Evolutionary conservation across 306 rosid genomes (phyloP), one percentile per base, ranked within the genome.

Genomic region (Cicer chorassanicum): DNA sequence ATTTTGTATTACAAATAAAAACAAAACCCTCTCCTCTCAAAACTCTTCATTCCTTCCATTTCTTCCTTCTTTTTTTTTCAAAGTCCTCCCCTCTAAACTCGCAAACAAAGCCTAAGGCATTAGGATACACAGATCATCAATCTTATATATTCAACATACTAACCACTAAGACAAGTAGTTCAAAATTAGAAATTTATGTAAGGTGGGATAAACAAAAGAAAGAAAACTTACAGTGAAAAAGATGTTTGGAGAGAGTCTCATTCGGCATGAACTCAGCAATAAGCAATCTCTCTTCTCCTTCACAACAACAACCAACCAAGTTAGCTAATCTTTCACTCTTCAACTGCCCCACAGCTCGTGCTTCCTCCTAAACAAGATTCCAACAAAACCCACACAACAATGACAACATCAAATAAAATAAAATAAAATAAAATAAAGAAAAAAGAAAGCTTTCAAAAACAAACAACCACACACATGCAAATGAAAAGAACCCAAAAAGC

Each of bases 221-320:
- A 40, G 59, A 53, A 80, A 79, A 81, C 68, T 82, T 79, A 92
- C 99, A 95, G 42, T 95, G 97, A 82, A 95, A 95, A 71, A 95
- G 96, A 82, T 95, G 99, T 80, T 89, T 92, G 14, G 98, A 92
- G 59, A 92, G 98, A 85, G 98, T 95, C 67, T 95, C 99, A 79
- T 95, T 80, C 11, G 93, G 96, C 99, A 95, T 95, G 81, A 90
- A 92, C 90, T 95, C 99, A 8, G 96, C 96, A 73, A 95, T 97
- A 54, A 92, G 91, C 85, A 95, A 77, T 78, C 93, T 92, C 82
- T 92, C 97, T 14, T 87, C 97, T 12, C 98, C 99, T 72, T 95
- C 98, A 16, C 91, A 88, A 83, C 98, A 95, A 80, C 88, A 95
- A 9, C 99, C 99, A 24, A 90, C 82, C 89, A 95, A 88, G 80